These are phyloP conservation scores for Candida oleophila DNA, from an alignment of 805 yeast genomes.

Conservation along the genomic window DNA sequence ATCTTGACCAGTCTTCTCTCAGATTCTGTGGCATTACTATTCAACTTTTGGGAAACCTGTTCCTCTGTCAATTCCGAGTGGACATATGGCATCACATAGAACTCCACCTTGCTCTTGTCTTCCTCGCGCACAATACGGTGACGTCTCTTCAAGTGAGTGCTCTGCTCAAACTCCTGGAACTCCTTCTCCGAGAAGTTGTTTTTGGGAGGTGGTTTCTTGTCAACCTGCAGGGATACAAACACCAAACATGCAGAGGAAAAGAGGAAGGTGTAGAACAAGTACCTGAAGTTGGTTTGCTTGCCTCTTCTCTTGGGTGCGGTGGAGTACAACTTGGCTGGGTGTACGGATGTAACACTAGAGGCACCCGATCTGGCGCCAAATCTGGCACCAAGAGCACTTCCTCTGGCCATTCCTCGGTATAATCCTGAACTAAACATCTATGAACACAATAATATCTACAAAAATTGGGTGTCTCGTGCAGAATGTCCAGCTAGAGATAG, in stretches of 20 bases:
- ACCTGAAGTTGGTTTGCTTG: constrained; percentile 31
- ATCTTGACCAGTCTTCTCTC: constrained; percentile 28
- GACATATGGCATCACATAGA: constrained; percentile 39
- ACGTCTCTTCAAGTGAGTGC: constrained; percentile 52
- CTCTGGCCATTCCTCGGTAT: background rate
- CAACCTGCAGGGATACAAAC: constrained; percentile 28
- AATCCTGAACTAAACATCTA: background rate
- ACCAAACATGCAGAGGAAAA: constrained; percentile 32
- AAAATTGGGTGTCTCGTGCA: too few species aligned
- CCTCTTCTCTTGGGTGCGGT: constrained; percentile 3
- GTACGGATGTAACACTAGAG: background rate
- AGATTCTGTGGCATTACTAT: constrained; percentile 3
- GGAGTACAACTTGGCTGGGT: background rate
- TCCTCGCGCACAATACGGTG: constrained; percentile 40
- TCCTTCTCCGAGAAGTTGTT: constrained; percentile 50
- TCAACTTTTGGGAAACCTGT: constrained; percentile 14
- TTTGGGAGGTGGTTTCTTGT: constrained; percentile 29
- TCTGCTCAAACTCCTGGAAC: constrained; percentile 46
- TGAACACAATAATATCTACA: too few species aligned
- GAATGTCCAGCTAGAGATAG: too few species aligned
- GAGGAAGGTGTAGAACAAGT: constrained; percentile 34
- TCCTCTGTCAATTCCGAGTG: constrained; percentile 16
- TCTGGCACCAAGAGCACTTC: background rate
- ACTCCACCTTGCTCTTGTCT: constrained; percentile 37
- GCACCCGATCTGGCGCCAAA: background rate